Evolutionary conservation across 2,329 filamentous ascomycete species (phyloP).

Genomic region (Colletotrichum simmondsii): DNA sequence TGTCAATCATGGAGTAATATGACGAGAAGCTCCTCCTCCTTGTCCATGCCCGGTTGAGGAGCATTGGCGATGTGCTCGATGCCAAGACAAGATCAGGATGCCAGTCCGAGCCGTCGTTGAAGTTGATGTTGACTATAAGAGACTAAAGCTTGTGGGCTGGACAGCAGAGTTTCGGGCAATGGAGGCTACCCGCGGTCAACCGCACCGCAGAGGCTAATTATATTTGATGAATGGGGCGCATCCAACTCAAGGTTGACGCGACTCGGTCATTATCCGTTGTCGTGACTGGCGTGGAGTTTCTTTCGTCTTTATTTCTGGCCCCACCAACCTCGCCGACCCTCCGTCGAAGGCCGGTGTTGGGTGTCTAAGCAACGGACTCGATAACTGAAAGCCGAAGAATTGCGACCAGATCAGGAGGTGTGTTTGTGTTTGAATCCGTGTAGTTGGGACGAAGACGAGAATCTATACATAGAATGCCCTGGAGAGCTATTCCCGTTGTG

Average conservation of each 20-base stretch:
- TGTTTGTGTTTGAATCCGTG: not conserved
- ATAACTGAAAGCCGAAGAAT: not conserved
- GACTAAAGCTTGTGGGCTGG: not conserved
- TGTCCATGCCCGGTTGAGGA: slow-evolving; percentile 1
- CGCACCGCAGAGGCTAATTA: not conserved
- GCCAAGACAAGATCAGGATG: not conserved
- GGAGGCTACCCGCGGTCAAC: too few species aligned
- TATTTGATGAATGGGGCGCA: not conserved
- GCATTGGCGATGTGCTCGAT: not conserved
- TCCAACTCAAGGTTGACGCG: not conserved
- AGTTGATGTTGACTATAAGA: not conserved
- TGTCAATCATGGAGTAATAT: not conserved
- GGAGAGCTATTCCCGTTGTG: not conserved
- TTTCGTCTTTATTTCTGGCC: not conserved
- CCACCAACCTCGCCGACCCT: not conserved
- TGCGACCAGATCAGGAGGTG: not conserved
- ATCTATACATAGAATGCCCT: not conserved
- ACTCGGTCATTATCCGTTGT: not conserved
- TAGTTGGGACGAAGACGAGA: not conserved
- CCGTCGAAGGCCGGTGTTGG: not conserved
- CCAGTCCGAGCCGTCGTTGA: not conserved
- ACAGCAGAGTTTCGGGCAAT: too few species aligned
- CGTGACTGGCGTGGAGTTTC: not conserved
- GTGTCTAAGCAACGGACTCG: not conserved
- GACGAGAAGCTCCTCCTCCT: slow-evolving; percentile 1